Percentiles rank a stretch among this genome's conserved stretches.
These are phyloP conservation scores for Nicotiana rustica DNA, from an alignment of 305 asterid genomes.

Conservation along the genomic window DNA sequence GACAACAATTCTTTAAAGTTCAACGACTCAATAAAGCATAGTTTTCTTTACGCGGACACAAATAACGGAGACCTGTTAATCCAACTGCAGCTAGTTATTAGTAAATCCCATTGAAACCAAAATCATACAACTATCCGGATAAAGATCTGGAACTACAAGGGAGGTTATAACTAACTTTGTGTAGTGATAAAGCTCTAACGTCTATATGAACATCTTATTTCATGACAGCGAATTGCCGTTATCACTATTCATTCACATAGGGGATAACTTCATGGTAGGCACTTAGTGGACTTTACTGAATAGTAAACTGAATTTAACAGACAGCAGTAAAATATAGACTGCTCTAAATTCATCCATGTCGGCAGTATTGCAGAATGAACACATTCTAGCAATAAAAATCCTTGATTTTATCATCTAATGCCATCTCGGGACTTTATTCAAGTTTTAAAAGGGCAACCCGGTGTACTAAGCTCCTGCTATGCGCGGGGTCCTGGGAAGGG, in stretches of 20 bases:
- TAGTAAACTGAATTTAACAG: neutral
- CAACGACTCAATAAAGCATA: neutral
- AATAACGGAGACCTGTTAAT: neutral
- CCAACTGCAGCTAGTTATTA: neutral
- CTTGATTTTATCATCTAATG: neutral
- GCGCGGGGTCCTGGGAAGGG: too few species aligned
- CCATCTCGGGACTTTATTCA: neutral
- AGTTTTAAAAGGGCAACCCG: neutral
- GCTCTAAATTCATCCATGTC: neutral
- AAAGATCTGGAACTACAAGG: neutral
- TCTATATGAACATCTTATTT: neutral
- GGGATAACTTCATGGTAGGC: neutral
- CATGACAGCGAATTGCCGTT: neutral
- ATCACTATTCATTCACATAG: neutral
- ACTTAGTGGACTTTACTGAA: neutral
- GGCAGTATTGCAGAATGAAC: neutral
- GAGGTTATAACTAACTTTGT: conserved; percentile 1
- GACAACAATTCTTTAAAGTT: neutral
- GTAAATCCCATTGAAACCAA: neutral
- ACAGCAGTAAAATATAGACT: neutral
- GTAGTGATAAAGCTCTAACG: neutral
- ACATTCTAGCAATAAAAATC: neutral
- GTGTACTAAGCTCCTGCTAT: too few species aligned
- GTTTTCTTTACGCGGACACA: neutral
- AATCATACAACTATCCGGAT: neutral